Base-by-base conservation (phyloP, 805 yeast species). In the Clavispora vitiphila region DNA sequence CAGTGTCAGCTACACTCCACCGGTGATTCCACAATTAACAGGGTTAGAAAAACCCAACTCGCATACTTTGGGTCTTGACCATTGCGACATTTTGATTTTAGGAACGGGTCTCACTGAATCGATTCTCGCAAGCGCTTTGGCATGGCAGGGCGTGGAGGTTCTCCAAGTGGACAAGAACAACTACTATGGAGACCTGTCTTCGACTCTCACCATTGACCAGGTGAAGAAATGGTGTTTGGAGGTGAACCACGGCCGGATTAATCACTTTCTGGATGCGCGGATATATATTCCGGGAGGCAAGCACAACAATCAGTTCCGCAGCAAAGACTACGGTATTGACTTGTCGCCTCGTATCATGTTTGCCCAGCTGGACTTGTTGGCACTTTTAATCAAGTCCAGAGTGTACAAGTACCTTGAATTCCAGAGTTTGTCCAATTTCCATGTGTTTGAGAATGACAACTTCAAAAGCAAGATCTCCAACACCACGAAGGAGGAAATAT, bases 81-180 rank as follows among this genome's bases (percentile, higher is more conserved):
- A 61, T 27, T 86, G 88, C 52, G 99, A 93, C 58, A 96, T 93
- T 11, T 72, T 93, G 23, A 85, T 93, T 42, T 79, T 85, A 49
- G 99, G 99, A 27, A 91, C 99, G 0, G 98, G 98, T 3, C 71
- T 93, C 32, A 83, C 81, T 2, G 96, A 93, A 61, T 79, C 88
- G 51, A 81, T 93, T 10, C 64, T 89, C 37, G 96, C 98, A 0
- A 96, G 97, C 10, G 91, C 97, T 0, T 71, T 93, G 36, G 84
- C 97, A 10, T 93, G 99, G 98, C 96, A 88, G 54, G 99, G 99
- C n/a, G 80, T 93, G n/a, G 80, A 76, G 49, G 97, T 93, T 8
- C 68, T 93, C 34, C 99, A 93, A 58, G 79, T 93, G 23, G 99
- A 93, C 61, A 71, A 80, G 34, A 84, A 89, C 57, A 74, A 79